Conservation (phyloP, 1,284 basidiomycete species). For the Naganishia cerealis region DNA sequence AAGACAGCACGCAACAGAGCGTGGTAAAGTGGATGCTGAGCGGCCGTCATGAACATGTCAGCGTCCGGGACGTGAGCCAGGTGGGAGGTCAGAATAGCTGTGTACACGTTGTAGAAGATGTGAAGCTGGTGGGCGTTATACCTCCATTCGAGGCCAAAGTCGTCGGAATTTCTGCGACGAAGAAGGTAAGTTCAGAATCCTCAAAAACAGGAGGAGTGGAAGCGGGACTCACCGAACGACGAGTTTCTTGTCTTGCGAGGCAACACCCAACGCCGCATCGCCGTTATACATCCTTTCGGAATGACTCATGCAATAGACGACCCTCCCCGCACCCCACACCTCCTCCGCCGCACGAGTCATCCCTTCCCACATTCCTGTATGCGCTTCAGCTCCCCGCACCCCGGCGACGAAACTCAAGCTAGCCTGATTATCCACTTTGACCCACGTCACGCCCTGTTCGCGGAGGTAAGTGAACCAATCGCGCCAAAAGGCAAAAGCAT, state of each 20-base stretch:
- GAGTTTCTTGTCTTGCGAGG: slow-evolving; percentile 22
- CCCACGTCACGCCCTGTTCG: slow-evolving; percentile 40
- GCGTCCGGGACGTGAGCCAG: slow-evolving; percentile 42
- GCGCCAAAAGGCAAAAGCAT: slow-evolving; percentile 42
- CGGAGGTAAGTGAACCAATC: slow-evolving; percentile 42
- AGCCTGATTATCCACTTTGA: slow-evolving; percentile 41
- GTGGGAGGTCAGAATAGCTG: slow-evolving; percentile 40
- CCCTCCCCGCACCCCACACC: slow-evolving; percentile 24
- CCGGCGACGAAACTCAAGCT: slow-evolving; percentile 11
- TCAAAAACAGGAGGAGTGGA: background rate
- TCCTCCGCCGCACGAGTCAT: slow-evolving; percentile 21
- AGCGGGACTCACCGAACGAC: slow-evolving; percentile 39
- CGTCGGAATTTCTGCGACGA: slow-evolving; percentile 40
- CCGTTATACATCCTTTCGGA: slow-evolving; percentile 31
- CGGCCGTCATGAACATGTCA: slow-evolving; percentile 46
- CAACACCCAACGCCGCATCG: slow-evolving; percentile 21
- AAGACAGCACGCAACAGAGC: slow-evolving; percentile 41
- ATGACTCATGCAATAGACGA: slow-evolving; percentile 32
- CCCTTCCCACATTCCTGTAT: slow-evolving; percentile 29
- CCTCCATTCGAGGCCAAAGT: slow-evolving; percentile 39
- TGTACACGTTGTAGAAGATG: slow-evolving; percentile 41
- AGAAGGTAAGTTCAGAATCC: background rate
- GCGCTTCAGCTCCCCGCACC: slow-evolving; percentile 3
- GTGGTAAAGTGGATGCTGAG: slow-evolving; percentile 37
- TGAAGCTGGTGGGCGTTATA: slow-evolving; percentile 39